Evolutionary conservation across 805 yeast species (phyloP).

Genomic region (Debaryomyces castellii): DNA sequence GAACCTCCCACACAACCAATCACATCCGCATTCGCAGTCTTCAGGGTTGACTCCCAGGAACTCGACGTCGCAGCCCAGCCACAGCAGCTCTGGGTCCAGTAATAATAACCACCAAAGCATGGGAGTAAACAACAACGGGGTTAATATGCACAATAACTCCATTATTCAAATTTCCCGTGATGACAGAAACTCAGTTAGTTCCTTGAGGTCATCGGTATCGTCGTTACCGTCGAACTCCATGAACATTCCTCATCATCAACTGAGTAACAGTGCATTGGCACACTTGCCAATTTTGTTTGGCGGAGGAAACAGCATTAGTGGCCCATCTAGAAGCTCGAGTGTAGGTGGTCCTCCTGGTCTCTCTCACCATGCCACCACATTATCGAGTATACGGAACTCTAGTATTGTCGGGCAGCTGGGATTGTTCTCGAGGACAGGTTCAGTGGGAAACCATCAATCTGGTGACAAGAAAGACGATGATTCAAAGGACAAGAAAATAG

Average conservation of each 20-base stretch:
- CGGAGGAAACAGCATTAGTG: conserved; percentile 38
- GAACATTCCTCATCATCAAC: conserved; percentile 48
- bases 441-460: conserved; percentile 35
- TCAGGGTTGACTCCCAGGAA: conserved; percentile 28
- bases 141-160: conserved; percentile 33
- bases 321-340: conserved; percentile 39
- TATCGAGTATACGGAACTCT: conserved; percentile 41
- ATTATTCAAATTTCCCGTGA: conserved; percentile 42
- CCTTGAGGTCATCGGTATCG: conserved; percentile 38
- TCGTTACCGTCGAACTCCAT: conserved; percentile 44
- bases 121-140: conserved; percentile 27
- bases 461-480: conserved; percentile 27
- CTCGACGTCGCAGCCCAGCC: conserved; percentile 17
- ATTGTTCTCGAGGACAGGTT: conserved; percentile 36
- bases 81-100: conserved; percentile 1
- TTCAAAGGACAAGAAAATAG: conserved; percentile 18
- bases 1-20: conserved; percentile 44
- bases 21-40: conserved; percentile 29
- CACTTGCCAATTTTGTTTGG: conserved; percentile 45
- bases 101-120: conserved; percentile 8
- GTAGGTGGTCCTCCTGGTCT: conserved; percentile 36
- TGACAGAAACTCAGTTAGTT: conserved; percentile 35
- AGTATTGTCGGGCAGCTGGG: conserved; percentile 32
- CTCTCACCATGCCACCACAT: conserved; percentile 32
- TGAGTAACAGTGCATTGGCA: conserved; percentile 36